Evolutionary conservation across 169 alveolate species (phyloP), one percentile per base, ranked within the genome.

Genomic region (Eimeria sp.): DNA sequence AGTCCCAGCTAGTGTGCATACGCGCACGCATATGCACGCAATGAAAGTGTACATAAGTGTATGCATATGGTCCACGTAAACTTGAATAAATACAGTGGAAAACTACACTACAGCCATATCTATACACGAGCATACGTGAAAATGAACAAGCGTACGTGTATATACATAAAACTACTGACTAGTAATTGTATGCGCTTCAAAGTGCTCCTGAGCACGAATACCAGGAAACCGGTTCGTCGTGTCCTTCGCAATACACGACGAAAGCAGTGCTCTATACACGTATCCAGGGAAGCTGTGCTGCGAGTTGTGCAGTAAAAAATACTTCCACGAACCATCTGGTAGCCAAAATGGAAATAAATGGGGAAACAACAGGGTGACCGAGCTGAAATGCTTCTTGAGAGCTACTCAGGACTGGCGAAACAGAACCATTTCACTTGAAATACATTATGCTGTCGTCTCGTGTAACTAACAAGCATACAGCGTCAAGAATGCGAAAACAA

Each of bases 261-360:
- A 70, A 70, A 49, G 49, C 49, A 70, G 49, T 70, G 49, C 22
- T 5, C 10, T 70, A 49, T 11, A n/a, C 78, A 3, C 27, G 78
- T 49, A 70, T 25, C 49, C 75, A 1, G 49, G 30, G 49, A 70
- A 9, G 25, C 78, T 30, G 78, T 10, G 78, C 49, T 25, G 49
- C 49, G 49, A 30, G 25, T 22, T 30, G 49, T 70, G 49, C 49
- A 30, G 22, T 65, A 20, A 3, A 61, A 16, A 61, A 5, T 10
- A 61, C 22, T 70, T 0, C 0, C 49, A 70, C 25, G 22, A 30
- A 70, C 30, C 30, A 18, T 0, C 0, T 70, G 78, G 78, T 49
- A 30, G 78, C 78, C 78, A 70, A 70, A 70, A 70, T 70, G 78
- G 49, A 49, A 70, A 70, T 70, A n/a, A 70, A 70, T 27, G 20